These are phyloP conservation scores for Aspergillus transmontanensis DNA, from an alignment of 2,329 filamentous ascomycete genomes.

Conservation along the genomic window DNA sequence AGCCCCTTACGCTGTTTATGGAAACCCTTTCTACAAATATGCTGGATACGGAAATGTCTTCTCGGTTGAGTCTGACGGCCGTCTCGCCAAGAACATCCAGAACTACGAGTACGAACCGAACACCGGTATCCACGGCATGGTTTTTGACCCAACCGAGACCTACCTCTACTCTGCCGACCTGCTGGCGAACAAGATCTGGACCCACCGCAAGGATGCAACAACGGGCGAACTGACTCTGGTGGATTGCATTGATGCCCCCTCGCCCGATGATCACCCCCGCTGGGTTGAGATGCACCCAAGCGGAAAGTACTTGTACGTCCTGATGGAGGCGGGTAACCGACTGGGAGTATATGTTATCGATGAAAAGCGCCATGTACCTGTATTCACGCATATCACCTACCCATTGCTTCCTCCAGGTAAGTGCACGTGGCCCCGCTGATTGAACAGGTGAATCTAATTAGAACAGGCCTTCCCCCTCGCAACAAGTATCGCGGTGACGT, in stretches of 20 bases:
- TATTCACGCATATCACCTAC: slow-evolving; percentile 75
- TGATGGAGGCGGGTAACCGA: slow-evolving; percentile 89
- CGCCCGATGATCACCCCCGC: slow-evolving; percentile 73
- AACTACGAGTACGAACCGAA: slow-evolving; percentile 48
- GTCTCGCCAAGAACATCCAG: slow-evolving; percentile 45
- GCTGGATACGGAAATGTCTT: slow-evolving; percentile 78
- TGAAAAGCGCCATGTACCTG: slow-evolving; percentile 69
- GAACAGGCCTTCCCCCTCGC: slow-evolving; percentile 40
- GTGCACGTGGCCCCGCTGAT: slow-evolving; percentile 19
- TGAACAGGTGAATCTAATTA: slow-evolving; percentile 1
- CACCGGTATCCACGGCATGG: slow-evolving; percentile 53
- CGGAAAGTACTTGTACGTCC: slow-evolving; percentile 76
- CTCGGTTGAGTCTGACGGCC: slow-evolving; percentile 47
- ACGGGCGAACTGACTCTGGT: slow-evolving; percentile 68
- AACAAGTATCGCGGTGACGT: slow-evolving; percentile 81
- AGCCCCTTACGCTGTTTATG: slow-evolving; percentile 80
- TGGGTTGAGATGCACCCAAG: slow-evolving; percentile 85
- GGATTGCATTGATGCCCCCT: slow-evolving; percentile 72
- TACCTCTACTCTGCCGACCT: slow-evolving; percentile 55
- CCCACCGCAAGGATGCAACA: slow-evolving; percentile 69
- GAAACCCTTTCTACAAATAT: slow-evolving; percentile 86
- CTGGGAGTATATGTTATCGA: slow-evolving; percentile 82
- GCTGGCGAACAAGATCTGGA: slow-evolving; percentile 66
- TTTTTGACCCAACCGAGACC: slow-evolving; percentile 48
- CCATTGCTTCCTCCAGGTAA: slow-evolving; percentile 78